These are phyloP conservation scores for Schrenkiella parvula DNA, from an alignment of 345 rosid genomes.

Conservation along the genomic window DNA sequence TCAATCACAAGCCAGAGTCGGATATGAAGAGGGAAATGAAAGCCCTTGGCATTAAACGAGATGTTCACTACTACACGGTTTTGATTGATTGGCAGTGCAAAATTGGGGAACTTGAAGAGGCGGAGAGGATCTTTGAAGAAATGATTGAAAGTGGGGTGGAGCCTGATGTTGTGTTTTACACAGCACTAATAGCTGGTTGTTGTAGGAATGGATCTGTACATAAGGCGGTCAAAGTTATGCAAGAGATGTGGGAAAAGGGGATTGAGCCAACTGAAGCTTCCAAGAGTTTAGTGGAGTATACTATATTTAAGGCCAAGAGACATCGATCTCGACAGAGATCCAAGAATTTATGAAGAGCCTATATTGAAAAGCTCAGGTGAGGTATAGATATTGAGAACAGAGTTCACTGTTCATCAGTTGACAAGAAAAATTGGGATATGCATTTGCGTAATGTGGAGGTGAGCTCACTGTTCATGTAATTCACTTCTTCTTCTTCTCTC, in stretches of 20 bases:
- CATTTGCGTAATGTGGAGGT: neutral
- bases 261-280: neutral
- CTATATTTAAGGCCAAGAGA: slow-evolving; percentile 26
- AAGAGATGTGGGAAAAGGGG: neutral
- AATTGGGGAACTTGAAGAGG: slow-evolving; percentile 44
- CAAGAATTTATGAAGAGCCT: neutral
- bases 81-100: slow-evolving; percentile 53
- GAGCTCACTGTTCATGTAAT: neutral
- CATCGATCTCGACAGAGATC: neutral
- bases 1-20: slow-evolving; percentile 33
- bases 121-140: slow-evolving; percentile 39
- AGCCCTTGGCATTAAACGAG: slow-evolving; percentile 42
- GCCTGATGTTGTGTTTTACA: slow-evolving; percentile 57
- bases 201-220: slow-evolving; percentile 32
- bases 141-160: slow-evolving; percentile 52
- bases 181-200: slow-evolving; percentile 49
- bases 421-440: neutral
- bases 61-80: slow-evolving; percentile 56
- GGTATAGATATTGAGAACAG: neutral
- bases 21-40: slow-evolving; percentile 44
- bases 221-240: neutral
- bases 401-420: neutral
- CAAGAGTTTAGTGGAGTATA: neutral
- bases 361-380: neutral
- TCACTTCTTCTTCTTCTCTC: neutral